Conservation (phyloP, 2,329 filamentous ascomycete species). For the Cladosporium sp. region DNA sequence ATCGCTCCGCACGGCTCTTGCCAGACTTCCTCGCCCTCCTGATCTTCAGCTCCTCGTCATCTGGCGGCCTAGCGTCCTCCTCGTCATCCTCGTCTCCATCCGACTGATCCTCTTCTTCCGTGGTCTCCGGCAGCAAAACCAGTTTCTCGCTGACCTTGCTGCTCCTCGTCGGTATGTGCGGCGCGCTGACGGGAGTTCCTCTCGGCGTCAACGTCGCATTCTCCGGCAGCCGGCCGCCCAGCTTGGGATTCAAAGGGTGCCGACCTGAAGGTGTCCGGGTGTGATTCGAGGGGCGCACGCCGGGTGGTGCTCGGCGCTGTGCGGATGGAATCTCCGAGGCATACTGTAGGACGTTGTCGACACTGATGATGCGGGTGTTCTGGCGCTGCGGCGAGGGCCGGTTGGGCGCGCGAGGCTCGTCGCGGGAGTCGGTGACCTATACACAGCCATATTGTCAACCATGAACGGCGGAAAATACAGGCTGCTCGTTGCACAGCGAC, state of each 20-base stretch:
- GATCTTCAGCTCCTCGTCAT: conserved; percentile 62
- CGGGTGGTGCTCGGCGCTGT: conserved; percentile 69
- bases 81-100: conserved; percentile 48
- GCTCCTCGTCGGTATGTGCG: conserved; percentile 70
- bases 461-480: neutral
- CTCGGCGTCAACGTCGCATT: conserved; percentile 17
- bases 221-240: conserved; percentile 27
- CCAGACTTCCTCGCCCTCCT: conserved; percentile 55
- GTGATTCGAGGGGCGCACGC: conserved; percentile 43
- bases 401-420: conserved; percentile 7
- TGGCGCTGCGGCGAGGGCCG: conserved; percentile 19
- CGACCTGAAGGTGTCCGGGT: conserved; percentile 43
- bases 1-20: conserved; percentile 88
- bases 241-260: conserved; percentile 49
- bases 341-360: conserved; percentile 93
- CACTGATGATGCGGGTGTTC: conserved; percentile 67
- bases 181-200: conserved; percentile 37
- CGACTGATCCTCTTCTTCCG: conserved; percentile 47
- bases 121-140: conserved; percentile 84
- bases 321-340: conserved; percentile 92
- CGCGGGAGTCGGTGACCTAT: conserved; percentile 23
- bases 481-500: neutral
- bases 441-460: neutral
- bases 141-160: conserved; percentile 95
- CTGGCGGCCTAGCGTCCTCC: conserved; percentile 55